A percentile compares a stretch with the other conserved stretches of the same genome.
phyloP scores from a whole-genome alignment of 805 yeast species.

The Candida arabinofermentans region DNA sequence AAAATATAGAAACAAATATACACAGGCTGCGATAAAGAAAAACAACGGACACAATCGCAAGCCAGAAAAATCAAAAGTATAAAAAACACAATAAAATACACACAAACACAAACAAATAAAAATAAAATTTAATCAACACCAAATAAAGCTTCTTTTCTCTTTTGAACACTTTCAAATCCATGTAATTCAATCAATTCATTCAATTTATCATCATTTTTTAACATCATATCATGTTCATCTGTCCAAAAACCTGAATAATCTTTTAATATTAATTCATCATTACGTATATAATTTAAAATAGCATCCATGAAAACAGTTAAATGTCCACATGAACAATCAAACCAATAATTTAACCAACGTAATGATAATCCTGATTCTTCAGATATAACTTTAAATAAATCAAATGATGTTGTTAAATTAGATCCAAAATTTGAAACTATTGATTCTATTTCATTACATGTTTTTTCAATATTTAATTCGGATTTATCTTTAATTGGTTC shows the following conservation, averaged over 20 bases:
- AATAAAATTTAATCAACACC: slow-evolving; percentile 6
- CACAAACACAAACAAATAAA: neutral
- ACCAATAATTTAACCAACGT: slow-evolving; percentile 32
- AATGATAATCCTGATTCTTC: slow-evolving; percentile 28
- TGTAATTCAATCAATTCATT: slow-evolving; percentile 25
- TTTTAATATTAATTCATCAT: slow-evolving; percentile 26
- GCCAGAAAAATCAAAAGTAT: neutral
- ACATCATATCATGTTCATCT: slow-evolving; percentile 28
- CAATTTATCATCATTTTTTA: slow-evolving; percentile 20
- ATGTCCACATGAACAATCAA: slow-evolving; percentile 33
- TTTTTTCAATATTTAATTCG: slow-evolving; percentile 17
- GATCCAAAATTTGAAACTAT: slow-evolving; percentile 26
- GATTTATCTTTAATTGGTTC: slow-evolving; percentile 27
- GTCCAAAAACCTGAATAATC: slow-evolving; percentile 31
- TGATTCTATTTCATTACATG: slow-evolving; percentile 21
- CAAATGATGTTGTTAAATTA: slow-evolving; percentile 23
- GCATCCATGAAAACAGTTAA: slow-evolving; percentile 28
- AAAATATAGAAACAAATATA: no score
- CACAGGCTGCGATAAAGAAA: no score
- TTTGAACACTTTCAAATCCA: slow-evolving; percentile 29
- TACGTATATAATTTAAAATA: slow-evolving; percentile 25
- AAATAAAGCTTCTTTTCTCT: slow-evolving; percentile 29
- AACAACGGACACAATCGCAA: no score
- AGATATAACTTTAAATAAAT: slow-evolving; percentile 25
- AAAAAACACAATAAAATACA: neutral